Evolutionary conservation across 1,139 yeast genomes (phyloP).

Genomic region (Debaryomyces sp.): DNA sequence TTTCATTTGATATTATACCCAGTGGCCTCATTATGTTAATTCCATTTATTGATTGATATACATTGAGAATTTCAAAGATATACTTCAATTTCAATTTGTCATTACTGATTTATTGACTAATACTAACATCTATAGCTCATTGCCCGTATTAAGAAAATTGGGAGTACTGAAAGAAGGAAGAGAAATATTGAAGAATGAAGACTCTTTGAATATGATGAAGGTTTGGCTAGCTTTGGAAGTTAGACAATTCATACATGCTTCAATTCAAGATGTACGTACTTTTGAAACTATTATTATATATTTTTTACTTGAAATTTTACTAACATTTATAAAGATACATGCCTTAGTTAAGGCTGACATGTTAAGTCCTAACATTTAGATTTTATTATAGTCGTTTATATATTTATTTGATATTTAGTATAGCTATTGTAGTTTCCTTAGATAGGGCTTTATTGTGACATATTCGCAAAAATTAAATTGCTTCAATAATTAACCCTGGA

Average conservation of each 20-base stretch:
- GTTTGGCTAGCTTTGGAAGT: conserved; percentile 92
- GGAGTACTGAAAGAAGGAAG: conserved; percentile 72
- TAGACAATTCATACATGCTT: conserved; percentile 81
- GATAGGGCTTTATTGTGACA: background rate
- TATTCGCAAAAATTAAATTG: conserved; percentile 3
- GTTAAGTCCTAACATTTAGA: conserved; percentile 48
- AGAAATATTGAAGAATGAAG: conserved; percentile 58
- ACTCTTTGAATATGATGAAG: conserved; percentile 76
- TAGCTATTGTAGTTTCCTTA: background rate
- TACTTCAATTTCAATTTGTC: background rate
- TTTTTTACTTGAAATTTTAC: conserved; percentile 15
- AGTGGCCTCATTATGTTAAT: background rate
- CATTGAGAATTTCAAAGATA: background rate
- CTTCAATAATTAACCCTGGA: background rate
- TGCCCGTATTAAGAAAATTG: conserved; percentile 84
- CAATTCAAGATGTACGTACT: conserved; percentile 72
- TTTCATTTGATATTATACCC: conserved; percentile 10
- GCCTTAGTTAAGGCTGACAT: conserved; percentile 52
- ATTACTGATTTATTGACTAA: background rate
- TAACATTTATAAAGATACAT: conserved; percentile 39
- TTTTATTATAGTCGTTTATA: background rate
- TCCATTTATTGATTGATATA: background rate
- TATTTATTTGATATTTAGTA: background rate
- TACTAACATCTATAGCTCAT: conserved; percentile 58
- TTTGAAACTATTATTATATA: background rate